Evolutionary conservation across 805 yeast species (phyloP), one percentile per base, ranked within the genome.

Genomic region (Millerozyma acaciae): DNA sequence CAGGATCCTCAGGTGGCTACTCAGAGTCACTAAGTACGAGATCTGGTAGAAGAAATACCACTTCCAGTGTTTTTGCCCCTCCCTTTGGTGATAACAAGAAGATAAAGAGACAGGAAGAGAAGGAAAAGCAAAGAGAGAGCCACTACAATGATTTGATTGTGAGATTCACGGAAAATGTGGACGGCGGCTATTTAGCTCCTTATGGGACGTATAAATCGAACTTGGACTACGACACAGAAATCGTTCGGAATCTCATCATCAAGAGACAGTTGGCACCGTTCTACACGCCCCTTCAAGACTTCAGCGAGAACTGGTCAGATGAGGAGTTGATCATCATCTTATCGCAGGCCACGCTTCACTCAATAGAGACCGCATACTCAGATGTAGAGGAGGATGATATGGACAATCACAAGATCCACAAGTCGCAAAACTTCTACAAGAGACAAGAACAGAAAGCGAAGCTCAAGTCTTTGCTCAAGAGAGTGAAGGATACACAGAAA

Each of bases 121-220:
- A 73, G 48, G 80, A 73, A 38, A 53, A 51, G 32, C 53, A 55
- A 32, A 70, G 70, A 35, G 84, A 78, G 40, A 57, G 59, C 12
- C 86, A 78, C 45, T 75, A 74, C 34, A 46, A 61, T 40, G 71
- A 77, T 16, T 60, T 84, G 34, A 62, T 84, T 15, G 86, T 84
- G 2, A 65, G 71, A 40, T 73, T 57, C 47, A 67, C 67, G 24
- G 95, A 86, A 50, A 76, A 67, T 42, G 95, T 90, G 10, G 97
- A 93, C 60, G 98, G 98, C 13, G 98, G 98, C 2, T 88, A 65
- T 52, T 60, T 90, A 42, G 96, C 95, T 1, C 96, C 97, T 0
- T 85, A 75, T 58, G 97, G 97, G 2, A 84, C 84, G 20, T 90
- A 90, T 58, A 75, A 79, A 42, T 78, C 83, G 29, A 80, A 78